These are phyloP conservation scores for Inosperma sp. DNA, from an alignment of 768 basidiomycete species.

Conservation along the genomic window DNA sequence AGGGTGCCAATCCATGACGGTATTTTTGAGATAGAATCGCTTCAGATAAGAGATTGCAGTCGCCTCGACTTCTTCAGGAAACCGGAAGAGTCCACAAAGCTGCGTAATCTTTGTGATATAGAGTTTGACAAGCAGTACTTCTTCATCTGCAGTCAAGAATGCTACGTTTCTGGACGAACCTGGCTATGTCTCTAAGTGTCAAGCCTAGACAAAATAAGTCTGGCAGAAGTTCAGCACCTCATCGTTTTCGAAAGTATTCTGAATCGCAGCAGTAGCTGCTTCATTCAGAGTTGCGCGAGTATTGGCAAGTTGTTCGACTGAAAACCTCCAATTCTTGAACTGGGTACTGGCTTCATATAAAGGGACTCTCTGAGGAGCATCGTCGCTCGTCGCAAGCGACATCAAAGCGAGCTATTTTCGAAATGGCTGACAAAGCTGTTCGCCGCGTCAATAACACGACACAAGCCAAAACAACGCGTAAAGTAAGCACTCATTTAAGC, in stretches of 20 bases:
- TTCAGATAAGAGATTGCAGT: constrained; percentile 92
- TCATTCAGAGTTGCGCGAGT: constrained; percentile 67
- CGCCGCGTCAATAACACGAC: constrained; percentile 20
- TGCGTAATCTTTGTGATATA: constrained; percentile 85
- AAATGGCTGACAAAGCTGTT: background rate
- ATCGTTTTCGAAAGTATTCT: constrained; percentile 70
- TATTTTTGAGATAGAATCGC: constrained; percentile 95
- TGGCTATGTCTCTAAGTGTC: constrained; percentile 41
- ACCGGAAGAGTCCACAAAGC: constrained; percentile 78
- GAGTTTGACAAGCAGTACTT: constrained; percentile 81
- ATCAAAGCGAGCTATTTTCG: background rate
- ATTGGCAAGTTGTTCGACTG: constrained; percentile 54
- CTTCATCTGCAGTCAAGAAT: constrained; percentile 80
- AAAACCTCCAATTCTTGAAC: constrained; percentile 86
- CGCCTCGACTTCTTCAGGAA: constrained; percentile 90
- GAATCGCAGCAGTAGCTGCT: constrained; percentile 73
- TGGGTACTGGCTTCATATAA: constrained; percentile 79
- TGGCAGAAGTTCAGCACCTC: constrained; percentile 46
- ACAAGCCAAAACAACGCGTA: constrained; percentile 16
- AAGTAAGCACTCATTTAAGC: constrained; percentile 14
- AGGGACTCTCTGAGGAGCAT: constrained; percentile 31
- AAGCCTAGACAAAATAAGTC: constrained; percentile 6
- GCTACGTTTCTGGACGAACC: constrained; percentile 68
- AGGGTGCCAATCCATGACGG: constrained; percentile 99
- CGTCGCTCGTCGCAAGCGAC: background rate